These are phyloP conservation scores for Symbiodinium natans DNA, from an alignment of 73 alveolate genomes.

Conservation along the genomic window DNA sequence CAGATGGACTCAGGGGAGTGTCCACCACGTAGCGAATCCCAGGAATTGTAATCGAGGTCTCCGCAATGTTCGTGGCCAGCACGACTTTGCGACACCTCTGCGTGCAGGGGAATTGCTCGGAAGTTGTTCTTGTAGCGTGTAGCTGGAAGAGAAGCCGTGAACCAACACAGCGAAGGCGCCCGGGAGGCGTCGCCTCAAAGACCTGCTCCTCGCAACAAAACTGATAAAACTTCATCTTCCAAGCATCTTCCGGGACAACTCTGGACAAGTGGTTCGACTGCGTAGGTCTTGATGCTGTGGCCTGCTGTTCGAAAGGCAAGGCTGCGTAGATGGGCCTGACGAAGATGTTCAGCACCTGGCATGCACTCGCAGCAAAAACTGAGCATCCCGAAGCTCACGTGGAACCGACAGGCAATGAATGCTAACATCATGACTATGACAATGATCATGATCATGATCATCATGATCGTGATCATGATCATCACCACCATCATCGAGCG, in stretches of 20 bases:
- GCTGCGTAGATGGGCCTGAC: conserved; percentile 97
- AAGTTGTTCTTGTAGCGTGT: not conserved
- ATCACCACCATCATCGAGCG: too few species aligned
- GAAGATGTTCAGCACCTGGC: conserved; percentile 81
- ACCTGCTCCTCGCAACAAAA: conserved; percentile 95
- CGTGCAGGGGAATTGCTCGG: not conserved
- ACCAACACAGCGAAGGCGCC: not conserved
- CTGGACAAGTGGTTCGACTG: too few species aligned
- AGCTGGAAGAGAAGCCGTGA: not conserved
- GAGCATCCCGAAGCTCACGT: too few species aligned
- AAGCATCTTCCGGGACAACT: too few species aligned
- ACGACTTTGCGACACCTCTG: conserved; percentile 94
- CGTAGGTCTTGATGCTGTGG: too few species aligned
- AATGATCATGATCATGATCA: too few species aligned
- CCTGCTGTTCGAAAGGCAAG: conserved; percentile 97
- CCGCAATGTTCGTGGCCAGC: conserved; percentile 98
- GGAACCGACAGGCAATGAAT: too few species aligned
- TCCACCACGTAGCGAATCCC: conserved; percentile 97
- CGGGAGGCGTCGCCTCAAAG: conserved; percentile 95
- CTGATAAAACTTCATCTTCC: too few species aligned
- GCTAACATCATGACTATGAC: too few species aligned
- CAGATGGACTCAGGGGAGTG: too few species aligned
- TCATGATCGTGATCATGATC: too few species aligned
- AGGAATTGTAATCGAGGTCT: conserved; percentile 98
- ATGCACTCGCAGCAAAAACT: conserved; percentile 29